Percentiles rank a stretch among this genome's conserved stretches.
Evolutionary conservation across 345 rosid genomes (phyloP).

Genomic region (Populus pruinosa): DNA sequence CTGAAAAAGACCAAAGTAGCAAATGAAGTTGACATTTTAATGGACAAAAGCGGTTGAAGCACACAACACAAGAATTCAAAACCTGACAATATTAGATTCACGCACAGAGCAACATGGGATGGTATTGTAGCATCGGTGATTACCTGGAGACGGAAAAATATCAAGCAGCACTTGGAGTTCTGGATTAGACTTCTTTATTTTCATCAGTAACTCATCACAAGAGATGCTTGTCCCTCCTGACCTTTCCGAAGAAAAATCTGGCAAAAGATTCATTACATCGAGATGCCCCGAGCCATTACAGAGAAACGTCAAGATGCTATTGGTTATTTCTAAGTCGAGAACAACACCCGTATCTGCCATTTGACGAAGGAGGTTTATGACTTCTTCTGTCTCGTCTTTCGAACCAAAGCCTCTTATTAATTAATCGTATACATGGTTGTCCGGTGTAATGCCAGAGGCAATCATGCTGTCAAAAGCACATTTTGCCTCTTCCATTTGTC

Average conservation of each 20-base stretch:
- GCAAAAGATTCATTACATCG: constrained; percentile 36
- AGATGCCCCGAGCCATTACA: constrained; percentile 37
- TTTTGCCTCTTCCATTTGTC: constrained; percentile 52
- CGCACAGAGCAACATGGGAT: not conserved
- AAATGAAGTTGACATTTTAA: too few relatives aligned
- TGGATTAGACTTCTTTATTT: constrained; percentile 18
- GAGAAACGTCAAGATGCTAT: constrained; percentile 52
- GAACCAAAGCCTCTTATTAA: constrained; percentile 49
- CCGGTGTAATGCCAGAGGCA: constrained; percentile 50
- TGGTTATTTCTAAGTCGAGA: constrained; percentile 43
- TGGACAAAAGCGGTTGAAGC: not conserved
- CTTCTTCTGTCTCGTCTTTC: constrained; percentile 46
- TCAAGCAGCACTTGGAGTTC: constrained; percentile 16
- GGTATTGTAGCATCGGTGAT: not conserved
- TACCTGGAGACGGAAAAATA: not conserved
- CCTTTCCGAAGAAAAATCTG: constrained; percentile 33
- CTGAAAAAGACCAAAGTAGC: too few relatives aligned
- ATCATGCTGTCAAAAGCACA: constrained; percentile 50
- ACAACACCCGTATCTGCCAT: constrained; percentile 48
- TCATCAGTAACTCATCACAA: constrained; percentile 31
- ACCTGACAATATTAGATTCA: not conserved
- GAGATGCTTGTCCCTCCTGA: constrained; percentile 23
- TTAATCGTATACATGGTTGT: constrained; percentile 44
- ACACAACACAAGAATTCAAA: not conserved
- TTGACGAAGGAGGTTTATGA: constrained; percentile 40